These are phyloP conservation scores for Trebouxia sp. DNA, from an alignment of 139 green algal species.

Conservation along the genomic window DNA sequence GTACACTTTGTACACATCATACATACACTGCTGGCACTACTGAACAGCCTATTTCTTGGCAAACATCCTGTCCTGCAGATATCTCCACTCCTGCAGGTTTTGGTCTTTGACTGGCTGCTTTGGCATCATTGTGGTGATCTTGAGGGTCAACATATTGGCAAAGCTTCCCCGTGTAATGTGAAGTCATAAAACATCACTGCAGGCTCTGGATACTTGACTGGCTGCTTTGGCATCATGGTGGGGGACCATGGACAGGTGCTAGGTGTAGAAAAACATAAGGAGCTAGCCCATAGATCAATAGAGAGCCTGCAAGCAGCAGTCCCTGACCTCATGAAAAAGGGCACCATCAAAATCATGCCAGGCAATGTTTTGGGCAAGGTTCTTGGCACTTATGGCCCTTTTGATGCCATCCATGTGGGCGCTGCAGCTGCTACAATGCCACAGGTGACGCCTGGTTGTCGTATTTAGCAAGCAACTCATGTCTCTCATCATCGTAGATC, in stretches of 20 bases:
- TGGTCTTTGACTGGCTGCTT: no score
- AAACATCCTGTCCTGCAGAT: background rate
- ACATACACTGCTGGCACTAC: background rate
- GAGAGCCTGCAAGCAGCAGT: constrained; percentile 35
- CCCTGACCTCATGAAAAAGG: constrained; percentile 34
- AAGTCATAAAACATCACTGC: no score
- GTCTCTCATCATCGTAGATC: no score
- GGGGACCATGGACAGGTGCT: constrained; percentile 49
- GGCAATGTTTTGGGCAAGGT: constrained; percentile 42
- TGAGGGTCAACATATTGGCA: no score
- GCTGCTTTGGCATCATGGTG: constrained; percentile 77
- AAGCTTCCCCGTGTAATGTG: no score
- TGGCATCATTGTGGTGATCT: no score
- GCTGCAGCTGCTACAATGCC: constrained; percentile 82
- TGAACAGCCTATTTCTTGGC: background rate
- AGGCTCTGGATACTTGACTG: constrained; percentile 75
- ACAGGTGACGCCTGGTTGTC: no score
- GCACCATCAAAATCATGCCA: constrained; percentile 25
- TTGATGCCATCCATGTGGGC: constrained; percentile 95
- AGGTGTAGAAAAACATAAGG: constrained; percentile 62
- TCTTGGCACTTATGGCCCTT: constrained; percentile 57
- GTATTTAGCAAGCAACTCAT: no score
- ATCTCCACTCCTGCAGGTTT: background rate
- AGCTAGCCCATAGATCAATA: constrained; percentile 48
- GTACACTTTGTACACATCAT: no score